A percentile compares a stretch with the other conserved stretches of the same genome.
Conservation (phyloP, 2,329 filamentous ascomycete genomes). For the Neofusicoccum sp. region DNA sequence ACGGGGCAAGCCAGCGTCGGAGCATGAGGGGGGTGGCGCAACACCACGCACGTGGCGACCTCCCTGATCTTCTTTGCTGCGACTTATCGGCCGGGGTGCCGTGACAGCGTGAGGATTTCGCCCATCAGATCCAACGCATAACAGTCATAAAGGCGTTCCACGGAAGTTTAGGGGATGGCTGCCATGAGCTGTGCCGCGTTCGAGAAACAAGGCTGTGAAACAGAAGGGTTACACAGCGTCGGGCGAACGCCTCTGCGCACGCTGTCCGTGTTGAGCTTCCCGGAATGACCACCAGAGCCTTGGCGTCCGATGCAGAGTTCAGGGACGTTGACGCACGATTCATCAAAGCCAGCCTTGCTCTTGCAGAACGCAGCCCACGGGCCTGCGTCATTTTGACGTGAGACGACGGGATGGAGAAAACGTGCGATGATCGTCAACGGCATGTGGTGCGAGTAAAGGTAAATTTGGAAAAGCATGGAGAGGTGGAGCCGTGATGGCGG, state of each 20-base stretch:
- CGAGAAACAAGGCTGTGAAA: slow-evolving; percentile 11
- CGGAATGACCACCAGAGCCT: background rate
- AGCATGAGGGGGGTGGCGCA: background rate
- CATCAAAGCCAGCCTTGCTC: slow-evolving; percentile 12
- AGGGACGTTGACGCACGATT: background rate
- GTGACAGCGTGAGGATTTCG: background rate
- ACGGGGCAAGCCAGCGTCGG: background rate
- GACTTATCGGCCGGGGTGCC: background rate
- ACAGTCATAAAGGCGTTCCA: background rate
- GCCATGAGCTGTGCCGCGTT: background rate
- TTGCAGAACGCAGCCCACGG: slow-evolving; percentile 15
- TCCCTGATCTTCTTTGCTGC: background rate
- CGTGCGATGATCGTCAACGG: background rate
- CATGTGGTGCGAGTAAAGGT: background rate
- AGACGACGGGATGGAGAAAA: slow-evolving; percentile 6
- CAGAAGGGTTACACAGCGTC: slow-evolving; percentile 6
- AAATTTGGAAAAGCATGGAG: slow-evolving; percentile 19
- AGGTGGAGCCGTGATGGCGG: slow-evolving; percentile 9
- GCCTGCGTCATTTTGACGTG: slow-evolving; percentile 15
- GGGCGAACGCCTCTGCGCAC: background rate
- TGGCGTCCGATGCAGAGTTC: slow-evolving; percentile 2
- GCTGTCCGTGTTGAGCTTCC: background rate
- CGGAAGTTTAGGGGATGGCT: background rate
- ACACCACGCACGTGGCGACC: background rate
- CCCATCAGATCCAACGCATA: background rate